Evolutionary conservation across 2,329 filamentous ascomycete genomes (phyloP).

Genomic region (Celoporthe dispersa): DNA sequence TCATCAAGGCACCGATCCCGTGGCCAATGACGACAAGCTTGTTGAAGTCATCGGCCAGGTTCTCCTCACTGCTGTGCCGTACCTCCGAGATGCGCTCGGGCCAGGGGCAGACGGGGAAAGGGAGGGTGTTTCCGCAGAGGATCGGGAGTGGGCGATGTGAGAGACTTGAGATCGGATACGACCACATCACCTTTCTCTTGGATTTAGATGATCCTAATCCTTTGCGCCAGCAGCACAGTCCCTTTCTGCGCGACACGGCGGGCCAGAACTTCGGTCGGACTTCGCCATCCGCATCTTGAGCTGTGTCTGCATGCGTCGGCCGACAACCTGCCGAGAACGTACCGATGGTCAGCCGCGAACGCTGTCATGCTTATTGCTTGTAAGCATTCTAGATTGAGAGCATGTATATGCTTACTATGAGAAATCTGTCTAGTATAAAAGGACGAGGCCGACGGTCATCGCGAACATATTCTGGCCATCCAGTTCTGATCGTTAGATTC

Average conservation of each 20-base stretch:
- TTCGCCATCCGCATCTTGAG: background rate
- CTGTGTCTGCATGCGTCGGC: background rate
- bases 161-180: background rate
- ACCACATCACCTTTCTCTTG: background rate
- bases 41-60: background rate
- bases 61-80: conserved; percentile 11
- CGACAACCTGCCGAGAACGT: background rate
- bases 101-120: background rate
- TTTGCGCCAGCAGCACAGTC: background rate
- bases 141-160: background rate
- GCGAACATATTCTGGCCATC: background rate
- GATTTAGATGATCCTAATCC: background rate
- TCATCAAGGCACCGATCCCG: background rate
- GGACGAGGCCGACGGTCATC: background rate
- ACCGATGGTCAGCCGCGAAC: background rate
- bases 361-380: background rate
- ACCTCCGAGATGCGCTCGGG: background rate
- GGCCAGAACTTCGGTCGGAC: background rate
- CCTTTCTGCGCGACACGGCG: background rate
- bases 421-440: background rate
- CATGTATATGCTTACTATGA: background rate
- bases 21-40: background rate
- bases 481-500: background rate
- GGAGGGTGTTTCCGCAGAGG: no score
- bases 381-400: background rate